These are phyloP conservation scores for Mangifera indica DNA, from an alignment of 345 rosid species.

Conservation along the genomic window DNA sequence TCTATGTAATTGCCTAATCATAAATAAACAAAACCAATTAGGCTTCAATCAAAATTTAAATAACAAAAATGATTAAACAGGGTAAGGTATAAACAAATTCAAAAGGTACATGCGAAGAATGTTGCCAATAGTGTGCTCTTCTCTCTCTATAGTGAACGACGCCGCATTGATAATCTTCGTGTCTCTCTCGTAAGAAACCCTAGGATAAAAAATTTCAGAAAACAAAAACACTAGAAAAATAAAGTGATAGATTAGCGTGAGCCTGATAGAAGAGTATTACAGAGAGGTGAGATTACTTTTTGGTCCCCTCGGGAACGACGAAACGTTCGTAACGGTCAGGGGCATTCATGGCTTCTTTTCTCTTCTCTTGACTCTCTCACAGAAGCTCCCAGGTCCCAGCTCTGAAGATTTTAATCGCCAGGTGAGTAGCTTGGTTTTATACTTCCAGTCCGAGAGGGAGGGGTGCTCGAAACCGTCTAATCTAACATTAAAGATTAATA, in stretches of 20 bases:
- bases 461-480: no score
- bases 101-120: conserved; percentile 49
- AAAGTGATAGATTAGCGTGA: no score
- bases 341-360: conserved; percentile 45
- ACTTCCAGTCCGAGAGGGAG: no score
- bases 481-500: no score
- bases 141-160: conserved; percentile 55
- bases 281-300: conserved; percentile 33
- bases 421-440: no score
- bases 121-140: conserved; percentile 63
- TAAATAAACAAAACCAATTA: background rate
- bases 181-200: conserved; percentile 68
- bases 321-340: conserved; percentile 66
- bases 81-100: no score
- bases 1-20: conserved; percentile 79
- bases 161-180: conserved; percentile 67
- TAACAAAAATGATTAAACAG: background rate
- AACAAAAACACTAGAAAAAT: background rate
- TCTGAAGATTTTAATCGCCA: background rate
- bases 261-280: background rate
- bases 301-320: conserved; percentile 64
- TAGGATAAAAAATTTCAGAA: conserved; percentile 7
- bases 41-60: background rate
- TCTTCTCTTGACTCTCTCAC: background rate
- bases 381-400: background rate